A percentile compares a stretch with the other conserved stretches of the same genome.
phyloP scores from a whole-genome alignment of 1,284 basidiomycete species.

The Fomitopsis betulina region DNA sequence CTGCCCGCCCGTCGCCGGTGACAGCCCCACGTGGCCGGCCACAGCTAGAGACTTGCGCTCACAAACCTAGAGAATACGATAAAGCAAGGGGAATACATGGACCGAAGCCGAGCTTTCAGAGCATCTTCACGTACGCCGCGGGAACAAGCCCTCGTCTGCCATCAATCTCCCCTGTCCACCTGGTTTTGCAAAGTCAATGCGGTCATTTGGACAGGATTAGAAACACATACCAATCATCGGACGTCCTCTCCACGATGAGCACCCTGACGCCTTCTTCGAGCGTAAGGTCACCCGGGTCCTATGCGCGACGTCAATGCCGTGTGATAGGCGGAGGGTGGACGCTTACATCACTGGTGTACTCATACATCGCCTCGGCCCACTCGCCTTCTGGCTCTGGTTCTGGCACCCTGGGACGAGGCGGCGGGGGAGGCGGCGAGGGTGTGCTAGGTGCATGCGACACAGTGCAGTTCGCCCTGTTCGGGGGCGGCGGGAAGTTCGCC shows the following conservation, averaged over 20 bases:
- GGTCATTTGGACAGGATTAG: not conserved
- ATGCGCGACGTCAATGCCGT: not conserved
- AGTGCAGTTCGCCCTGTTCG: slow-evolving; percentile 30
- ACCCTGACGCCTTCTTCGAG: slow-evolving; percentile 52
- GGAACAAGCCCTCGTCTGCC: slow-evolving; percentile 66
- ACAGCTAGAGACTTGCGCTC: not conserved
- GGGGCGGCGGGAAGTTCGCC: slow-evolving; percentile 55
- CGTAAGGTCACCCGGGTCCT: slow-evolving; percentile 66
- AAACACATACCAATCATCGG: slow-evolving; percentile 64
- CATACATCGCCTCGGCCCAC: slow-evolving; percentile 76
- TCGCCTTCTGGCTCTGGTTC: slow-evolving; percentile 47
- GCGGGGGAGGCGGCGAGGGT: slow-evolving; percentile 20
- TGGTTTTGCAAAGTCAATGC: slow-evolving; percentile 23
- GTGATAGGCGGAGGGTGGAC: not conserved
- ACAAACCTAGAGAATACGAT: not conserved
- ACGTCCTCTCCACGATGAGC: slow-evolving; percentile 56
- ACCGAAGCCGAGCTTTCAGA: slow-evolving; percentile 19
- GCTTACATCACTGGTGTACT: slow-evolving; percentile 59
- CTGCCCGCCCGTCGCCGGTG: not conserved
- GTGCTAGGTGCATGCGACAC: slow-evolving; percentile 16
- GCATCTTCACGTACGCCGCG: slow-evolving; percentile 66
- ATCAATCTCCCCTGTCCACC: slow-evolving; percentile 73
- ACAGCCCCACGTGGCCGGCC: not conserved
- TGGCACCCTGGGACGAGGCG: slow-evolving; percentile 20
- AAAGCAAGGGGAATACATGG: not conserved